These are phyloP conservation scores for Backusella australiensis DNA, from an alignment of 192 early-diverging fungal species.

Conservation along the genomic window DNA sequence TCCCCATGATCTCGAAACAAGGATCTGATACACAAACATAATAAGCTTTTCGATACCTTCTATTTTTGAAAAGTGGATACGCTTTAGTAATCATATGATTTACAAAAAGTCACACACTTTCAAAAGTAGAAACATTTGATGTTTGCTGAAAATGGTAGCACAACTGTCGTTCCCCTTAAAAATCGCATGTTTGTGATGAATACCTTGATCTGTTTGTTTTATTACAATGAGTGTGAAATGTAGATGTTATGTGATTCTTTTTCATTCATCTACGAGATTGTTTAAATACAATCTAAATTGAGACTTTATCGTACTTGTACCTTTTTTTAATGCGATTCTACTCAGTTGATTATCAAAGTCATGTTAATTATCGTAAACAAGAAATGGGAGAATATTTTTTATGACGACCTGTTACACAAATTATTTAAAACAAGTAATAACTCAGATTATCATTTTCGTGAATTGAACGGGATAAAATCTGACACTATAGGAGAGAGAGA, in stretches of 20 bases:
- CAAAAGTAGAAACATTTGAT: background rate
- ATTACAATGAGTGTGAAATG: background rate
- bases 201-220: background rate
- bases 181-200: background rate
- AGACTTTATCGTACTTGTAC: no score
- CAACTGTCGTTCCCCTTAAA: background rate
- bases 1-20: no score
- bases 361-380: background rate
- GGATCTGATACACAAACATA: background rate
- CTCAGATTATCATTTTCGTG: constrained; percentile 2
- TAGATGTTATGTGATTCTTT: no score
- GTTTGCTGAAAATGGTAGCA: background rate
- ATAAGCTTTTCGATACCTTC: background rate
- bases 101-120: background rate
- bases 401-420: background rate
- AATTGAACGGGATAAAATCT: constrained; percentile 4
- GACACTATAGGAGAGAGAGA: background rate
- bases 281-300: no score
- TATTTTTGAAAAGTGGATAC: background rate
- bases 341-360: background rate
- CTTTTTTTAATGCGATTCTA: background rate
- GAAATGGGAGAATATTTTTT: background rate
- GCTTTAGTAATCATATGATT: background rate
- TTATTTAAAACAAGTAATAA: background rate
- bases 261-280: no score